phyloP scores from a whole-genome alignment of 1,284 basidiomycete genomes.

The Malassezia equina region DNA sequence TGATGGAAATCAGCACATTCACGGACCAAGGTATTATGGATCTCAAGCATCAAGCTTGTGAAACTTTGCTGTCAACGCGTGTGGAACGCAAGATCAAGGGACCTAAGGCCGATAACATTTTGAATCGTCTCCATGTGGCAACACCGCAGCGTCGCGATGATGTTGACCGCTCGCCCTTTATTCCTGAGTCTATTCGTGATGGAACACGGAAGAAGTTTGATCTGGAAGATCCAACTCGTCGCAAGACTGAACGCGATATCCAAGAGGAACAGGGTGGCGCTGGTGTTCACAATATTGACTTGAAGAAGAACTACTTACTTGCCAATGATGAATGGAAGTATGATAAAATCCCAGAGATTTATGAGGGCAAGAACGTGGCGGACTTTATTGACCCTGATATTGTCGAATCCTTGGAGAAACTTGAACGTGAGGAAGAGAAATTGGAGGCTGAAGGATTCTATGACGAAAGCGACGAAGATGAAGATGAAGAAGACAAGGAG shows the following conservation, averaged over 20 bases:
- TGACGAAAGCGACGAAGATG: constrained; percentile 67
- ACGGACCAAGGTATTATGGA: constrained; percentile 48
- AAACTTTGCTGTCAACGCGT: constrained; percentile 39
- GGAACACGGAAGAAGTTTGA: constrained; percentile 40
- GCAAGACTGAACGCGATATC: constrained; percentile 39
- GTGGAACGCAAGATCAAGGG: constrained; percentile 44
- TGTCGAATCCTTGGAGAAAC: constrained; percentile 84
- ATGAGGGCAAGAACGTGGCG: constrained; percentile 96
- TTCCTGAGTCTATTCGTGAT: constrained; percentile 32
- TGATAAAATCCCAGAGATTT: constrained; percentile 89
- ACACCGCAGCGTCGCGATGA: constrained; percentile 42
- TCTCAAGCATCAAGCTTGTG: constrained; percentile 41
- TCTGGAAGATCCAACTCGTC: constrained; percentile 33
- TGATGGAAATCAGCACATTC: constrained; percentile 44
- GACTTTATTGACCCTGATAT: constrained; percentile 99
- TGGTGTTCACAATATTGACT: constrained; percentile 45
- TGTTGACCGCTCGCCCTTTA: constrained; percentile 33
- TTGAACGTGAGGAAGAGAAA: constrained; percentile 91
- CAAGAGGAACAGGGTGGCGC: constrained; percentile 46
- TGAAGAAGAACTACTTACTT: constrained; percentile 72
- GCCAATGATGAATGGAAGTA: constrained; percentile 88
- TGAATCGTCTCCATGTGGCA: constrained; percentile 45
- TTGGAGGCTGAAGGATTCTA: constrained; percentile 91
- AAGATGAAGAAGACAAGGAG: constrained; percentile 78
- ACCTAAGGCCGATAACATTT: constrained; percentile 40